Base-by-base conservation (phyloP, 768 basidiomycete species). In the Astraeus odoratus region DNA sequence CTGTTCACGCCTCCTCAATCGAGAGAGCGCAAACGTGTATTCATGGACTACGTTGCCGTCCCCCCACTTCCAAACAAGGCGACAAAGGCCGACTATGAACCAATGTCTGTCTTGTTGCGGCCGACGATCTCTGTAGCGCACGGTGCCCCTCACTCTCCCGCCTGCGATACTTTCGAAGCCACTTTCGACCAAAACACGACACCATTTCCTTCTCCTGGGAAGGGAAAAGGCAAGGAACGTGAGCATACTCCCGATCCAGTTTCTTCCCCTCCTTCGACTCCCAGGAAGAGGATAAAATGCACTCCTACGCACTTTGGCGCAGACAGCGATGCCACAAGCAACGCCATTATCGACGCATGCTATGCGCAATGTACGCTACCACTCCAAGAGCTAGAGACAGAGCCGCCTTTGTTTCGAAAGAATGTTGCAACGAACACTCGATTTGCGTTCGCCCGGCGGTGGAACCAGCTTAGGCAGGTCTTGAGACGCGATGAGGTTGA, bases 1-100 rank as follows among this genome's bases (percentile, higher is more conserved):
- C 59, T 65, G 33, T 64, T 64, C 39, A 64, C 62, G 0, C 64
- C 63, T 20, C 59, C 61, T 10, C 53, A 55, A 5, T 25, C 44
- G 6, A 53, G 36, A 38, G 48, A 26, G 40, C 61, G 49, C 1
- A 16, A 42, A 3, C 50, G 51, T 12, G 1, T 35, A 5, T 4
- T 49, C 26, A 24, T 65, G 2, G 48, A 54, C 36, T 37, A 56
- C 41, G 5, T 65, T 6, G 45, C 47, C 4, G 57, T 47, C 10
- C 62, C 62, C 23, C 12, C 51, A 1, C 40, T 64, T 23, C 54
- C 57, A 5, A 49, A 52, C 22, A 61, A 52, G 13, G 26, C 51
- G 8, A 50, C 49, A 36, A 64, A 44, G 42, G 45, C 44, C 0
- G 50, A 56, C 33, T 61, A 65, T 44, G 38, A 25, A 4, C 34